phyloP scores from a whole-genome alignment of 116 monocot species.

The Thalassia testudinum region DNA sequence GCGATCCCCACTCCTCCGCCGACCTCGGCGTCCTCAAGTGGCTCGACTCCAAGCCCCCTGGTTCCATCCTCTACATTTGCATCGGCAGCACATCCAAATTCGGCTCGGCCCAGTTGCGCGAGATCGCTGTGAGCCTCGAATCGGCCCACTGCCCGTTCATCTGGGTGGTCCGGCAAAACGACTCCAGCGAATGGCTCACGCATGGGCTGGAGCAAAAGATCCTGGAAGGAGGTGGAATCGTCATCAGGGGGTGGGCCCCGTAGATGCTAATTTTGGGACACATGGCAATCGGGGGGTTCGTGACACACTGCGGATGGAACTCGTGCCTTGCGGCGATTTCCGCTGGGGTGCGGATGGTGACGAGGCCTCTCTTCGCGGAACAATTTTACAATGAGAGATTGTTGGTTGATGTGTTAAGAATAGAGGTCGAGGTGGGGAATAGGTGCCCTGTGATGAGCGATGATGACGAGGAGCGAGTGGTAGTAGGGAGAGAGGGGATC shows the following conservation, averaged over 20 bases:
- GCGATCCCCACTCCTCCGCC: not conserved
- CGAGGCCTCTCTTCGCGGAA: constrained; percentile 9
- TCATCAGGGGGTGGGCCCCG: constrained; percentile 12
- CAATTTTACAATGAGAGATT: constrained; percentile 13
- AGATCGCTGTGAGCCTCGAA: constrained; percentile 18
- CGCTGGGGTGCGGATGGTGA: constrained; percentile 10
- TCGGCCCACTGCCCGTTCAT: constrained; percentile 4
- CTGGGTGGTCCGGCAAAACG: constrained; percentile 1
- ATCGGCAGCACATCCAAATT: constrained; percentile 20
- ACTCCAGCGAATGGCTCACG: not conserved
- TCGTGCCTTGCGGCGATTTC: constrained; percentile 21
- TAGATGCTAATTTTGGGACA: not conserved
- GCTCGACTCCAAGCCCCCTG: constrained; percentile 7
- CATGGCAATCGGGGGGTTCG: constrained; percentile 10
- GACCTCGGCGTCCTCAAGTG: constrained; percentile 14
- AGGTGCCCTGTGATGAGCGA: too few relatives aligned
- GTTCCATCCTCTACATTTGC: constrained; percentile 23
- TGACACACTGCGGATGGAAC: constrained; percentile 47
- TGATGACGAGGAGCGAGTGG: not conserved
- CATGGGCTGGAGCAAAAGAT: not conserved
- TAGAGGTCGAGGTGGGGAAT: not conserved
- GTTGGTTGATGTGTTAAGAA: constrained; percentile 4
- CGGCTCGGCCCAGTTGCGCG: constrained; percentile 7
- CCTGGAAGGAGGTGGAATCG: not conserved
- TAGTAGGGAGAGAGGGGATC: not conserved